Percentiles rank a stretch among this genome's conserved stretches.
These are phyloP conservation scores for Coemansia asiatica DNA, from an alignment of 192 early-diverging fungal genomes.

Conservation along the genomic window DNA sequence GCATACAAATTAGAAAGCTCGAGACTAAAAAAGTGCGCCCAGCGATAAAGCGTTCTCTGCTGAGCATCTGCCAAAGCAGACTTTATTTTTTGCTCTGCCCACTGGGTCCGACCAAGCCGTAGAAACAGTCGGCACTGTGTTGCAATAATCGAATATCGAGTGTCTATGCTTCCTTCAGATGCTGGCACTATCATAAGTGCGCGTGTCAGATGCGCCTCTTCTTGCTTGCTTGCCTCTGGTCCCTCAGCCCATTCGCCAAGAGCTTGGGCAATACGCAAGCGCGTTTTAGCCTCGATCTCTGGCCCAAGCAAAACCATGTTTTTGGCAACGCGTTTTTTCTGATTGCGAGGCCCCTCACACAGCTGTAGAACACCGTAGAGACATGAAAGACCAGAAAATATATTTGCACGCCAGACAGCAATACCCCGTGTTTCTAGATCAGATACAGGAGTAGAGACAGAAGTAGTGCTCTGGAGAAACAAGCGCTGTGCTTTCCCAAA, in stretches of 20 bases:
- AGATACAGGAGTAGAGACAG: background rate
- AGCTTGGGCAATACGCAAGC: conserved; percentile 41
- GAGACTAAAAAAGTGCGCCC: conserved; percentile 36
- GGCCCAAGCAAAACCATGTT: conserved; percentile 15
- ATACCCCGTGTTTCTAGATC: background rate
- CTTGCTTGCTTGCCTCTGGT: background rate
- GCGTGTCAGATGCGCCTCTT: conserved; percentile 37
- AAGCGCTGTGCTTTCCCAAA: conserved; percentile 23
- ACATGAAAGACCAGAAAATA: conserved; percentile 30
- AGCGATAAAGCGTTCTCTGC: conserved; percentile 23
- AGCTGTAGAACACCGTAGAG: conserved; percentile 34
- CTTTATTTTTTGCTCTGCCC: conserved; percentile 45
- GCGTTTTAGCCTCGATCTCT: conserved; percentile 42
- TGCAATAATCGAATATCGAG: conserved; percentile 22
- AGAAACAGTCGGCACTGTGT: conserved; percentile 38
- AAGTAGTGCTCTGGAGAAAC: background rate
- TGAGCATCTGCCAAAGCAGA: conserved; percentile 30
- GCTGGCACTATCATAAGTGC: conserved; percentile 36
- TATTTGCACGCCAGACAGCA: conserved; percentile 16
- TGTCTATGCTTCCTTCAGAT: conserved; percentile 20
- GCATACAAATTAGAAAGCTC: conserved; percentile 27
- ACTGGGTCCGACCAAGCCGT: conserved; percentile 24
- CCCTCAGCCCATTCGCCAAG: conserved; percentile 33
- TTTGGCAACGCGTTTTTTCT: conserved; percentile 9
- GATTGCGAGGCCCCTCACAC: conserved; percentile 19